These are phyloP conservation scores for Eucalyptus erythrocorys DNA, from an alignment of 345 rosid genomes.

Conservation along the genomic window DNA sequence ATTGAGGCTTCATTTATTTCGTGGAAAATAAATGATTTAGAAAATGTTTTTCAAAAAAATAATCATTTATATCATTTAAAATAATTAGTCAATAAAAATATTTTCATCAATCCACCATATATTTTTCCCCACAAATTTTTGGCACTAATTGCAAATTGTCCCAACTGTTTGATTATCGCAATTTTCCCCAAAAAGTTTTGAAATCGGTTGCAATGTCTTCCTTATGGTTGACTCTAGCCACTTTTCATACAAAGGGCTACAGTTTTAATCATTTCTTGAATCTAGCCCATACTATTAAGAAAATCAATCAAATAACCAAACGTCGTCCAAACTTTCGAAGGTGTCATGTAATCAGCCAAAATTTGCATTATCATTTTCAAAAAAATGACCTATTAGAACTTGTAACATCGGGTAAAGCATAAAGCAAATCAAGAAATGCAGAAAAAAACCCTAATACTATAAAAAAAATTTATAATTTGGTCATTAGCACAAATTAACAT, in stretches of 20 bases:
- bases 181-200: background rate
- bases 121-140: background rate
- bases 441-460: background rate
- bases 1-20: rapidly evolving
- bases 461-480: background rate
- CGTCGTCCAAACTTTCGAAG: background rate
- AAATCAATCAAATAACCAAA: background rate
- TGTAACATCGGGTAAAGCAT: background rate
- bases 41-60: background rate
- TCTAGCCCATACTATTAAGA: background rate
- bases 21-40: rapidly evolving
- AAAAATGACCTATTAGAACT: background rate
- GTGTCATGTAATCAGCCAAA: background rate
- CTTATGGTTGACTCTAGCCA: background rate
- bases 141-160: background rate
- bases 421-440: background rate
- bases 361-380: background rate
- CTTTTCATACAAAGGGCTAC: background rate
- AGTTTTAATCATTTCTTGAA: background rate
- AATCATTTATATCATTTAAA: background rate
- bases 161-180: background rate
- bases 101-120: background rate
- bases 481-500: background rate
- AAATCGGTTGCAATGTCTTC: background rate
- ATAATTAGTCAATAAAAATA: background rate